Percentiles rank a stretch among this genome's conserved stretches.
Conservation (phyloP, 2,329 filamentous ascomycete genomes). For the Ascochyta fabae region DNA sequence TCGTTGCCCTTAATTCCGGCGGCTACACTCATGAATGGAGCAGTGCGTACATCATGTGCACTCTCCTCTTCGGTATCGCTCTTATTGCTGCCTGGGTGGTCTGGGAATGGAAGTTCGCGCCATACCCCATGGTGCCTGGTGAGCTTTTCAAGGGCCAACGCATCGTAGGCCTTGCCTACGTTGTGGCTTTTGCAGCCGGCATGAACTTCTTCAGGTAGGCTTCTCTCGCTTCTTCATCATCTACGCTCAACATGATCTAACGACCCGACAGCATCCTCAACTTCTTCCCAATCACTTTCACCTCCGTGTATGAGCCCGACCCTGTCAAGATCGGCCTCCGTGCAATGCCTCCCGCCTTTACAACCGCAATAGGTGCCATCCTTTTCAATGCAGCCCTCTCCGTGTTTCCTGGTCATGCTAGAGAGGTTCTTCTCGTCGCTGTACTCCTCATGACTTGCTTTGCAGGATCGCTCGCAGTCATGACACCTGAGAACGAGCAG, state of each 20-base stretch:
- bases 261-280: conserved; percentile 28
- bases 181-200: conserved; percentile 46
- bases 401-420: conserved; percentile 29
- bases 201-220: conserved; percentile 40
- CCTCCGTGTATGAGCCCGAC: conserved; percentile 37
- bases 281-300: conserved; percentile 42
- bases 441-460: conserved; percentile 43
- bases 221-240: too few relatives aligned
- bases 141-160: conserved; percentile 45
- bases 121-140: conserved; percentile 49
- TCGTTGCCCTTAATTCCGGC: conserved; percentile 50
- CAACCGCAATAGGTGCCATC: conserved; percentile 39
- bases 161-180: conserved; percentile 40
- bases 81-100: conserved; percentile 45
- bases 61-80: conserved; percentile 45
- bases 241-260: background rate
- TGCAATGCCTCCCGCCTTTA: conserved; percentile 34
- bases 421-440: conserved; percentile 40
- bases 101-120: conserved; percentile 49
- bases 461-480: conserved; percentile 38
- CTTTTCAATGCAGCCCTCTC: conserved; percentile 40
- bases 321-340: conserved; percentile 43
- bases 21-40: conserved; percentile 51
- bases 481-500: conserved; percentile 42
- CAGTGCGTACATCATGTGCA: conserved; percentile 47